These are phyloP conservation scores for Lotus japonicus DNA, from an alignment of 306 rosid species.

Conservation along the genomic window DNA sequence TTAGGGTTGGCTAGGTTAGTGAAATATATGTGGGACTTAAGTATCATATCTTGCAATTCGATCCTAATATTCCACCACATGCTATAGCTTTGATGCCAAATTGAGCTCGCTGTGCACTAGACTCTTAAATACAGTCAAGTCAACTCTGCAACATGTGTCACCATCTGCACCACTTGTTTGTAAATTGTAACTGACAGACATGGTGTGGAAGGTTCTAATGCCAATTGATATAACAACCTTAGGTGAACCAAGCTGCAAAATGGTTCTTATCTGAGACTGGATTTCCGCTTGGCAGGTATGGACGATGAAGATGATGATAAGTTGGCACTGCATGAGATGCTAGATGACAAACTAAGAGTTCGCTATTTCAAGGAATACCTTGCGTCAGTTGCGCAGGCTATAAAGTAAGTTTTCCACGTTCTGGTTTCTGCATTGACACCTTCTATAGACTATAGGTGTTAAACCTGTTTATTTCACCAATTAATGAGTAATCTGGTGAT, in stretches of 20 bases:
- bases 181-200: not conserved
- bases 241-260: not conserved
- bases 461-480: not conserved
- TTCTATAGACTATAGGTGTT: not conserved
- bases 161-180: not conserved
- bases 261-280: not conserved
- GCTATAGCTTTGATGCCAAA: not conserved
- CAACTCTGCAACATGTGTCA: not conserved
- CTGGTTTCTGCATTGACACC: not conserved
- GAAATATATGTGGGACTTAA: not conserved
- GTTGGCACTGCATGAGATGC: conserved; percentile 56
- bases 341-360: conserved; percentile 82
- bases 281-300: conserved; percentile 57
- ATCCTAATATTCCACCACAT: not conserved
- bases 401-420: conserved; percentile 52
- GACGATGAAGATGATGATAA: conserved; percentile 73
- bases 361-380: conserved; percentile 59
- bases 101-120: not conserved
- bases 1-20: not conserved
- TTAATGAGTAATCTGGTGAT: not conserved
- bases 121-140: not conserved
- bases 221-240: too few species aligned
- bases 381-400: conserved; percentile 64
- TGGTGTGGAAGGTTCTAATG: not conserved
- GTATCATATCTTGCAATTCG: not conserved